Base-by-base conservation (phyloP, 148 eudicot genomes). In the Mesembryanthemum crystallinum region DNA sequence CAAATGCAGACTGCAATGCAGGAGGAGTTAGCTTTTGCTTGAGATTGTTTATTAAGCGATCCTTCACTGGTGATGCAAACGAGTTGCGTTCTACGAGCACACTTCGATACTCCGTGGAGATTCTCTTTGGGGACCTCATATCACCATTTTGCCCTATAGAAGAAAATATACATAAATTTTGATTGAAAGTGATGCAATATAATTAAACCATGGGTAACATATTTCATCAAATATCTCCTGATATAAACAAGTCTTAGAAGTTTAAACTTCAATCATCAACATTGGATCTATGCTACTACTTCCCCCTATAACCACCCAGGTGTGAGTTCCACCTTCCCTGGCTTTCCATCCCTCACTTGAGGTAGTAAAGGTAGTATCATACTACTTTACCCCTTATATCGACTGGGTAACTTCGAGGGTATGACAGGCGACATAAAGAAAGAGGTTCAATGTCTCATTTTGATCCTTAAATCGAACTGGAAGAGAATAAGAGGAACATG, bases 1-100 rank as follows among this genome's bases (percentile, higher is more conserved):
- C 97, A 88, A 96, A 96, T 73, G 94, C 97, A 77, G 95, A 92
- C 79, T 96, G 99, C 89, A 92, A 78, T 60, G 93, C 93, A 42
- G 99, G 99, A n/a, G 89, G 88, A 43, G 85, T 86, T 77, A 86
- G 72, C 83, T 92, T 96, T 54, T 90, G 82, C 76, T 91, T 92
- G 51, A 85, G 89, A 84, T 89, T 90, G 81, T 83, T 89, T 23
- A 83, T 73, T 74, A 87, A 79, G 15, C 99, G 97, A 79, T 96
- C 99, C 80, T 96, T 96, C 68, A 89, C 96, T 6, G 99, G 99
- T 47, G 99, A 96, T 29, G 91, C 84, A 73, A 96, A 96, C 11
- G 97, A 78, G 75, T 86, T 92, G 66, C 99, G 88, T 81, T 92
- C 99, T 33, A 96, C 98, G 27, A 92, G 86, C 47, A 84, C 88